These are phyloP conservation scores for Chimonanthus salicifolius DNA, from an alignment of 164 flowering plant genomes.

Conservation along the genomic window DNA sequence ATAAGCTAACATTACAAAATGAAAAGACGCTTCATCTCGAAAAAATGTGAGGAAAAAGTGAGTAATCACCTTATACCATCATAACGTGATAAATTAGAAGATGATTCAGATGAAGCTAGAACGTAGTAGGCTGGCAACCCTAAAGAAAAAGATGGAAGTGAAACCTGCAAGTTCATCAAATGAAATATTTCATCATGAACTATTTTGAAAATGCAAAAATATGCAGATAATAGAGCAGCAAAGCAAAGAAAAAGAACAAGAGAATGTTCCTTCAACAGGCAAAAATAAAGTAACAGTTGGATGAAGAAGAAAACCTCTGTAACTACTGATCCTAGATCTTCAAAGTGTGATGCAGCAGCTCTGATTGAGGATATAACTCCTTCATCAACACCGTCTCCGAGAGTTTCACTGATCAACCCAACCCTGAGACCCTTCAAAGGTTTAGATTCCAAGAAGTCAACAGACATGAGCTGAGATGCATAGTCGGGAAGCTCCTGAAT, in stretches of 20 bases:
- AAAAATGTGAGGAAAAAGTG: background rate
- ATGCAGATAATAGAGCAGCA: background rate
- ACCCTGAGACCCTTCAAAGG: conserved; percentile 84
- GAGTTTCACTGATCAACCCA: conserved; percentile 82
- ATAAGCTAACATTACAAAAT: background rate
- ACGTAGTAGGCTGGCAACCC: conserved; percentile 96
- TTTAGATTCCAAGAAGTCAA: conserved; percentile 42
- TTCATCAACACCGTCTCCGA: conserved; percentile 74
- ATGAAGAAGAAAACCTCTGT: conserved; percentile 50
- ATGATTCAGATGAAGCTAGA: conserved; percentile 88
- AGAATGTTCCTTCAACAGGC: background rate
- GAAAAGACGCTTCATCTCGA: background rate
- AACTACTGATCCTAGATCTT: conserved; percentile 71
- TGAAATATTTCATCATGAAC: conserved; percentile 6
- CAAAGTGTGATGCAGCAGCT: conserved; percentile 76
- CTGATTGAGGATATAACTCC: conserved; percentile 55
- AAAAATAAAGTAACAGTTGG: background rate
- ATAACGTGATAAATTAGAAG: conserved; percentile 93
- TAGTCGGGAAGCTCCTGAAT: conserved; percentile 82
- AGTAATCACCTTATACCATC: conserved; percentile 84
- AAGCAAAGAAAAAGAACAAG: background rate
- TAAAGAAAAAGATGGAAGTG: conserved; percentile 91
- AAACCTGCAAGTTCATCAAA: conserved; percentile 48
- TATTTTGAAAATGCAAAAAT: background rate
- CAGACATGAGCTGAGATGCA: conserved; percentile 43